Percentiles rank a stretch among this genome's conserved stretches.
Conservation (phyloP, 2,329 filamentous ascomycete species). For the Monosporascus sp. region DNA sequence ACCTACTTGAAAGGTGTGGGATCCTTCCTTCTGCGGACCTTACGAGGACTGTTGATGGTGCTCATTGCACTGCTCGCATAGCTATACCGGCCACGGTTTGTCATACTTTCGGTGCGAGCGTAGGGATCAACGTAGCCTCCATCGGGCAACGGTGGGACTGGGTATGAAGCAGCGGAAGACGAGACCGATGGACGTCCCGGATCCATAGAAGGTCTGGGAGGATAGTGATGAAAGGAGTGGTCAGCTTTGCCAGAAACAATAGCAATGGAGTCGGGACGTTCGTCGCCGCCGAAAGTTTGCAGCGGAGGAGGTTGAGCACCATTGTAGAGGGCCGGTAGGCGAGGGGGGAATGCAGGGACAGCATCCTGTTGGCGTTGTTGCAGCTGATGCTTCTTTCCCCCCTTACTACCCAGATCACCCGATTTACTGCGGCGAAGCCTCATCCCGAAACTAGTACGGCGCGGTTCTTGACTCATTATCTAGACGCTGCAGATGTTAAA, state of each 20-base stretch:
- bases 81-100: conserved; percentile 90
- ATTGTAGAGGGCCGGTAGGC: conserved; percentile 44
- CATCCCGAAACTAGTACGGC: conserved; percentile 45
- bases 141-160: conserved; percentile 58
- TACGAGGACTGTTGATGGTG: conserved; percentile 86
- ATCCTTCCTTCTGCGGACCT: conserved; percentile 90
- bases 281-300: conserved; percentile 30
- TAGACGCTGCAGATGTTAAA: conserved; percentile 1
- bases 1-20: conserved; percentile 97
- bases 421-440: conserved; percentile 53
- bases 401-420: conserved; percentile 40
- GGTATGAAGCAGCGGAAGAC: conserved; percentile 43
- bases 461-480: conserved; percentile 29
- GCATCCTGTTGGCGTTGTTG: conserved; percentile 50
- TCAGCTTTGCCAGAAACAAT: conserved; percentile 28
- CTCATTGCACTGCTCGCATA: conserved; percentile 90
- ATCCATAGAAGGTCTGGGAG: conserved; percentile 50
- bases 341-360: conserved; percentile 55
- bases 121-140: conserved; percentile 69
- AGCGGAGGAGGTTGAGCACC: conserved; percentile 27
- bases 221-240: conserved; percentile 27
- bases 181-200: conserved; percentile 36
- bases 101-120: conserved; percentile 87
- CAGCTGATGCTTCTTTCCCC: conserved; percentile 45
- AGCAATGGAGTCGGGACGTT: conserved; percentile 27